Evolutionary conservation across 2,329 filamentous ascomycete species (phyloP).

Genomic region (Nigrospora sphaerica): DNA sequence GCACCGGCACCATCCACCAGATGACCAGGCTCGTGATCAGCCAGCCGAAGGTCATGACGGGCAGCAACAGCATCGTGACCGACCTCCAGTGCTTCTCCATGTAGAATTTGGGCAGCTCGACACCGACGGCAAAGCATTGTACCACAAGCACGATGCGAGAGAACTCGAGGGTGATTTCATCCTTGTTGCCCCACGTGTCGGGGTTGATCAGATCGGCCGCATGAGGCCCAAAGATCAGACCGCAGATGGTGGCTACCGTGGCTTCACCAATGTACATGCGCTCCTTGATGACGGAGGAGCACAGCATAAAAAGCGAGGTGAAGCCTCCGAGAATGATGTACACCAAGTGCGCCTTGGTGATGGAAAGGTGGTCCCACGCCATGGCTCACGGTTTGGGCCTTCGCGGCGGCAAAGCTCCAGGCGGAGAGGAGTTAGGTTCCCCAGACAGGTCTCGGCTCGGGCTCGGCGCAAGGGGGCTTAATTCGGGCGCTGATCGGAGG

Average conservation of each 20-base stretch:
- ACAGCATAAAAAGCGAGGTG: constrained; percentile 96
- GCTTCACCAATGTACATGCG: constrained; percentile 97
- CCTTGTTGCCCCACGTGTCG: constrained; percentile 69
- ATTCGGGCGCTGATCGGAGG: constrained; percentile 16
- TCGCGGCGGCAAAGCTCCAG: constrained; percentile 4
- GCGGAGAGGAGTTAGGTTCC: constrained; percentile 1
- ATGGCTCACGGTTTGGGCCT: constrained; percentile 33
- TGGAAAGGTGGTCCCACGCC: constrained; percentile 73
- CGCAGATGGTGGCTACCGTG: constrained; percentile 82
- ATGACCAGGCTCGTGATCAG: constrained; percentile 87
- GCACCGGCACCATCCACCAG: constrained; percentile 76
- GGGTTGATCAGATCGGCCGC: constrained; percentile 76
- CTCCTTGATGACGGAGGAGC: constrained; percentile 97
- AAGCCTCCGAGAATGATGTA: constrained; percentile 98
- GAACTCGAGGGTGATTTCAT: constrained; percentile 84
- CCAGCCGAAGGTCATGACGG: constrained; percentile 98
- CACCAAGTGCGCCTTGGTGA: constrained; percentile 94
- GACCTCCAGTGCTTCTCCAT: constrained; percentile 98
- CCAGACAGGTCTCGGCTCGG: background rate
- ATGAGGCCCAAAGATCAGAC: constrained; percentile 83
- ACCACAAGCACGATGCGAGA: constrained; percentile 84
- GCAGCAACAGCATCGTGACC: constrained; percentile 78
- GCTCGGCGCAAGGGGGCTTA: constrained; percentile 5
- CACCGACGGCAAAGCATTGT: constrained; percentile 86
- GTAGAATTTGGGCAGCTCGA: constrained; percentile 86